Percentiles rank a stretch among this genome's conserved stretches.
Conservation (phyloP, 2,329 filamentous ascomycete species). For the Fusarium marasasianum region DNA sequence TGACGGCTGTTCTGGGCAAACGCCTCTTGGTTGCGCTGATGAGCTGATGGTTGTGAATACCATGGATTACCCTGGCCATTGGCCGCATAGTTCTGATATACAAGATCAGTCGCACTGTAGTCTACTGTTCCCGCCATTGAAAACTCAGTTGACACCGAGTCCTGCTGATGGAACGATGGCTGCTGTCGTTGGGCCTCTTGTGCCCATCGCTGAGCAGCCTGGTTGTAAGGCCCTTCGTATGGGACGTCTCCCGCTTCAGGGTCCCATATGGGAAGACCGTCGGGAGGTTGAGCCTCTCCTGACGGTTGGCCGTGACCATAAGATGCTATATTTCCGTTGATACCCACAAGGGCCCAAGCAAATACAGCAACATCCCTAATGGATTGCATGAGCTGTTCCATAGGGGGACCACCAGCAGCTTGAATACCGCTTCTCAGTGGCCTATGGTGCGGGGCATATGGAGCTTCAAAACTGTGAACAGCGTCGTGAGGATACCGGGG, state of each 20-base stretch:
- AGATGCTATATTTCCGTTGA: conserved; percentile 77
- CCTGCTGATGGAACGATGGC: not conserved
- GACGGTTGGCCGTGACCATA: conserved; percentile 69
- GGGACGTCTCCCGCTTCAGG: conserved; percentile 23
- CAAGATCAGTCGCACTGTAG: not conserved
- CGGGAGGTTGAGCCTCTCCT: conserved; percentile 68
- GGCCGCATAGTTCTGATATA: conserved; percentile 3
- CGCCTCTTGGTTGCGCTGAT: conserved; percentile 28
- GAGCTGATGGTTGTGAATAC: conserved; percentile 11
- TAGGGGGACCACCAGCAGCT: conserved; percentile 61
- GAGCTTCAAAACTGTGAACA: conserved; percentile 39
- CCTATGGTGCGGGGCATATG: conserved; percentile 56
- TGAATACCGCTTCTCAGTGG: conserved; percentile 56
- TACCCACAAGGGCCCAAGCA: conserved; percentile 84
- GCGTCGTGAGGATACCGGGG: conserved; percentile 54
- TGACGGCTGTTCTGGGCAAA: conserved; percentile 19
- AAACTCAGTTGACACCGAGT: conserved; percentile 1
- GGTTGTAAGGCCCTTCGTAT: conserved; percentile 39
- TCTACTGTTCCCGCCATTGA: not conserved
- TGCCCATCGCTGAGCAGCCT: conserved; percentile 38
- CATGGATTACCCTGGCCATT: conserved; percentile 13
- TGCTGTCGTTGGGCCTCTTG: conserved; percentile 11
- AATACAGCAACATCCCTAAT: conserved; percentile 90
- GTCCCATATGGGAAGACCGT: conserved; percentile 43
- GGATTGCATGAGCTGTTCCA: conserved; percentile 76